Evolutionary conservation across 2,329 filamentous ascomycete genomes (phyloP), one percentile per base, ranked within the genome.

Genomic region (Knoxdaviesia proteae): DNA sequence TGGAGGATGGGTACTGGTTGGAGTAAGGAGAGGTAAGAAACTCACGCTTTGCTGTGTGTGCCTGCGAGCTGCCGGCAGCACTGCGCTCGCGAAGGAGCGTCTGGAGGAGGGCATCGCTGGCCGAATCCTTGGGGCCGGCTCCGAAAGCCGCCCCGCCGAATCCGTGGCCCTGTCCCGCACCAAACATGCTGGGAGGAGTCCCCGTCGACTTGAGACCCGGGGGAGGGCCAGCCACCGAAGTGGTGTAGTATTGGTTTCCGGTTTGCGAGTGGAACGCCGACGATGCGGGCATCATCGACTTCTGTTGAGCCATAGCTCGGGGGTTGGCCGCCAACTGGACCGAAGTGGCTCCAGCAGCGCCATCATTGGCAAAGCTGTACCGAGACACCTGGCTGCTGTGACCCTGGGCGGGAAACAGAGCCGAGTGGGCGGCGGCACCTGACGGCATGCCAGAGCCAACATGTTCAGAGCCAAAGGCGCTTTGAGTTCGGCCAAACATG

Each of bases 121-220:
- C 67, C 47, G 65, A 62, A 47, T 92, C 87, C 61, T 90, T 86
- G 47, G 77, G 75, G 46, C 68, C 61, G 47, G 65, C 68, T 47
- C 71, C 69, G 51, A 93, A 83, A 37, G 75, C 76, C 41, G 71
- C 66, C 47, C 72, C 79, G 38, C 82, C 82, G 56, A 94, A 94
- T 7, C 74, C 74, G 56, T 90, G 83, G 40, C 80, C 80, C 58
- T 94, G 86, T 20, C 20, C 20, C 20, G 20, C 20, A 32, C 84
- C 82, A 59, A 94, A 96, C 73, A 94, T 90, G 52, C 83, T 86
- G 10, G 90, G 88, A 45, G 90, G 88, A 11, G 88, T 96, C 37
- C 86, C 84, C 3, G 87, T 87, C 29, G 88, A 92, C 63, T 98
- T 98, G 32, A 98, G 68, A 7, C 90, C 90, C 1, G 90, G 92